Evolutionary conservation across 805 yeast genomes (phyloP), one percentile per base, ranked within the genome.

Genomic region (Brettanomyces sp.): DNA sequence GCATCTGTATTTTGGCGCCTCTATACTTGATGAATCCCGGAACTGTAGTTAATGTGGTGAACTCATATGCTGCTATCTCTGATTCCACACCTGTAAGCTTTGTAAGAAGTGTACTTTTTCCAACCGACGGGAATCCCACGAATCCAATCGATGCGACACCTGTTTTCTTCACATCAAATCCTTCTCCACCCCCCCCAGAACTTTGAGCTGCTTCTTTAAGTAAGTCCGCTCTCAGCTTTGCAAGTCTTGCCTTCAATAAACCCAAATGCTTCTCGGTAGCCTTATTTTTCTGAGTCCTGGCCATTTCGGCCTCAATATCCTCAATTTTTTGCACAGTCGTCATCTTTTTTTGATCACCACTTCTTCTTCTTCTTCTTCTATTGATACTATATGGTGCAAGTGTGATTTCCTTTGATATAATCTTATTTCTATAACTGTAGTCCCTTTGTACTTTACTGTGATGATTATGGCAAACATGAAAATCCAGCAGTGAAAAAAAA

Each of bases 71-170:
- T 9, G 98, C 97, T n/a, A 84, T 96, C 66, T 91, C 99, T 1
- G 96, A 85, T 61, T 88, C 95, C 3, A 96, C 90, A 52, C 99
- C 98, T 0, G 99, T 93, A 43, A 93, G 69, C 64, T 87, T 85
- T 28, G 87, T 80, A 54, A 93, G 74, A 48, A 93, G 68, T 1
- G 99, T 93, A 7, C 87, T 80, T 58, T 85, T 85, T 32, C 93
- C 93, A 3, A 93, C 99, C 1, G 98, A 90, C 1, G 99, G 99
- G 63, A 93, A 93, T 3, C 99, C 99, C 39, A 93, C 96, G 62
- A 90, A 93, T 8, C 99, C 99, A 44, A 93, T 95, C 7, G 95
- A 80, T 3, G 96, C 97, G 12, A 87, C 96, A 67, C 99, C 99
- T 0, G 97, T 91, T 65, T 96, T 80, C n/a, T 96, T 95, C 40